These are phyloP conservation scores for Cercospora sesami DNA, from an alignment of 2,329 filamentous ascomycete genomes.

Conservation along the genomic window DNA sequence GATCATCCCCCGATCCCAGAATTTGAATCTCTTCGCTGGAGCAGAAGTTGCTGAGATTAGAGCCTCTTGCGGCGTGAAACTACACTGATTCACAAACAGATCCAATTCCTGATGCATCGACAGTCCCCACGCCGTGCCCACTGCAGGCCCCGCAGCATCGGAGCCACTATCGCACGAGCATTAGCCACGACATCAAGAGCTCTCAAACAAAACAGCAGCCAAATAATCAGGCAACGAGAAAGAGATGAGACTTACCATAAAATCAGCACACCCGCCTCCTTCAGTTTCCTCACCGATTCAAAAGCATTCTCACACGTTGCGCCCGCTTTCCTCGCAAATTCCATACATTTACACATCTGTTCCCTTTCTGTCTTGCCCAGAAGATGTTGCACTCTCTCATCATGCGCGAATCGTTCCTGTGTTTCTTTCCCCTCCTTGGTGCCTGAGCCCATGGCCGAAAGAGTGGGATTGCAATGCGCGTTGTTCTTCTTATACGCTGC, in stretches of 20 bases:
- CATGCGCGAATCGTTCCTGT: constrained; percentile 46
- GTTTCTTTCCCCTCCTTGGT: constrained; percentile 44
- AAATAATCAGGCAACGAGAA: neutral
- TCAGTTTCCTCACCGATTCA: constrained; percentile 44
- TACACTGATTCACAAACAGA: constrained; percentile 45
- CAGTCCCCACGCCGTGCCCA: constrained; percentile 48
- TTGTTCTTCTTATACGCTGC: constrained; percentile 46
- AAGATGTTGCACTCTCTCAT: constrained; percentile 39
- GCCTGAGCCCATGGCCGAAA: constrained; percentile 43
- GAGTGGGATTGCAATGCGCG: constrained; percentile 48
- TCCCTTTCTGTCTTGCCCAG: constrained; percentile 40
- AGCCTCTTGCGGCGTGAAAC: constrained; percentile 47
- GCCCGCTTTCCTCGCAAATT: constrained; percentile 36
- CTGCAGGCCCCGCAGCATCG: constrained; percentile 46
- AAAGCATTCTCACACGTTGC: constrained; percentile 45
- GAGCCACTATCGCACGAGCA: constrained; percentile 39
- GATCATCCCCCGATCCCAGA: constrained; percentile 45
- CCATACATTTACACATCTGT: constrained; percentile 47
- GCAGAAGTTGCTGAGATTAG: constrained; percentile 45
- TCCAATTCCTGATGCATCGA: constrained; percentile 46
- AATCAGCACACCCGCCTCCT: constrained; percentile 44
- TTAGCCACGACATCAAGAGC: neutral
- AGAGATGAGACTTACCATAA: constrained; percentile 39
- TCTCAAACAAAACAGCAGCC: no score
- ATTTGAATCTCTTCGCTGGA: constrained; percentile 44